phyloP scores from a whole-genome alignment of 352 stramenopile species.

The Phytophthora tubulina region DNA sequence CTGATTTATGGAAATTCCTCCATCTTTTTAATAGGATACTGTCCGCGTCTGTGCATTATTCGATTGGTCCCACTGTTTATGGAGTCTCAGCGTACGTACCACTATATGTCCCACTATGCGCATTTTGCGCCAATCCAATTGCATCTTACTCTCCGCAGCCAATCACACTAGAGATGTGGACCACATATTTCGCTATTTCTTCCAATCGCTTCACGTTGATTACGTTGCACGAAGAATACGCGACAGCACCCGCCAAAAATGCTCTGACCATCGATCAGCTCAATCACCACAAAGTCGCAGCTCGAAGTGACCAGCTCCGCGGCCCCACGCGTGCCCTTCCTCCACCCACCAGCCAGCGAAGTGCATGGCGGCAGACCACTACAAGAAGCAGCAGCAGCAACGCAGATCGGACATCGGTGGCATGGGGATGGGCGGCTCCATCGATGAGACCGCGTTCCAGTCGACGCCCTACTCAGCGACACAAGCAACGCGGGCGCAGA shows the following conservation, averaged over 20 bases:
- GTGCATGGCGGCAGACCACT: conserved; percentile 28
- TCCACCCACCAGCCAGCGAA: conserved; percentile 1
- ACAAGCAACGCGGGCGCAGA: conserved; percentile 25
- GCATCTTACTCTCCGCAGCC: not conserved
- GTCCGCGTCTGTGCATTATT: not conserved
- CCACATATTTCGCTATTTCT: conserved; percentile 1
- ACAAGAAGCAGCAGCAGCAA: conserved; percentile 7
- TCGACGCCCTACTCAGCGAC: conserved; percentile 26
- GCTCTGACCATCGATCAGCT: not conserved
- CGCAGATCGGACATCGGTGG: conserved; percentile 9
- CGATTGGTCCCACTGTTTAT: not conserved
- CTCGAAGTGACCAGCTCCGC: conserved; percentile 3
- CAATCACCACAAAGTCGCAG: conserved; percentile 14
- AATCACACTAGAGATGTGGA: not conserved
- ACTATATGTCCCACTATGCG: not conserved
- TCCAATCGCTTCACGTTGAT: conserved; percentile 22
- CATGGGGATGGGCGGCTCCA: conserved; percentile 19
- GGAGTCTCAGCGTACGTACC: not conserved
- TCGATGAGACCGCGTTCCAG: conserved; percentile 18
- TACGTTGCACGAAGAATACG: conserved; percentile 20
- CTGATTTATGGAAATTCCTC: too few species aligned
- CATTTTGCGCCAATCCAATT: not conserved
- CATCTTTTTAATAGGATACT: not conserved
- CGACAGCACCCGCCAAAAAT: not conserved
- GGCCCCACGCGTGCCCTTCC: not conserved